A percentile compares a stretch with the other conserved stretches of the same genome.
Evolutionary conservation across 148 eudicot genomes (phyloP).

Genomic region (Suaeda aralocaspica): DNA sequence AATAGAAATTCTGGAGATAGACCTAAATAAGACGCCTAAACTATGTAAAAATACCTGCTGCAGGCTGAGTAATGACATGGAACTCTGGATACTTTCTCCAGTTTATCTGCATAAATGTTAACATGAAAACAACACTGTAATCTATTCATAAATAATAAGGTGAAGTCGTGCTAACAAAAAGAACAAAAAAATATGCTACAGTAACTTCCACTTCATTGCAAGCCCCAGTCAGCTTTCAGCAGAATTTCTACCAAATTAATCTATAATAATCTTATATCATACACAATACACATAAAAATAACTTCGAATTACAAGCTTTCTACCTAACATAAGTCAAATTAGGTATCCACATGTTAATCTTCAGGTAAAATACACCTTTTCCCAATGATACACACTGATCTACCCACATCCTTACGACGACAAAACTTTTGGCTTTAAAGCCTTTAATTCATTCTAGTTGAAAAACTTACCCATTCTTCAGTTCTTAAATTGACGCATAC

Average conservation of each 20-base stretch:
- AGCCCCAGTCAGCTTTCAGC: neutral
- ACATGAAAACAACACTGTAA: neutral
- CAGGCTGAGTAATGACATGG: constrained; percentile 29
- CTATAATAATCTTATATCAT: neutral
- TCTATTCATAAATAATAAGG: too few relatives aligned
- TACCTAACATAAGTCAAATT: too few relatives aligned
- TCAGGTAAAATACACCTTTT: neutral
- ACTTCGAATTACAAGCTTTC: neutral
- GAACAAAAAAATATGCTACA: neutral
- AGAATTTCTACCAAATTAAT: neutral
- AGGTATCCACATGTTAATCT: neutral
- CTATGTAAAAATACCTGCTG: constrained; percentile 20
- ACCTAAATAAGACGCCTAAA: neutral
- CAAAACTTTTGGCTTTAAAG: neutral
- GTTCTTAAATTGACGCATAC: constrained; percentile 67
- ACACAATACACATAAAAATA: neutral
- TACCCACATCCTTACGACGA: neutral
- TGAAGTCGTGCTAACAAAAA: neutral
- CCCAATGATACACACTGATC: neutral
- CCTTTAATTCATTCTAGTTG: neutral
- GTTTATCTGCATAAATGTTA: constrained; percentile 49
- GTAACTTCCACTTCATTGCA: constrained; percentile 1
- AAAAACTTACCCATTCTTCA: constrained; percentile 72
- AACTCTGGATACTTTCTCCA: constrained; percentile 83
- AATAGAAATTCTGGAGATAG: neutral